Base-by-base conservation (phyloP, 768 basidiomycete genomes). In the Rubroboletus pulcherrimus region DNA sequence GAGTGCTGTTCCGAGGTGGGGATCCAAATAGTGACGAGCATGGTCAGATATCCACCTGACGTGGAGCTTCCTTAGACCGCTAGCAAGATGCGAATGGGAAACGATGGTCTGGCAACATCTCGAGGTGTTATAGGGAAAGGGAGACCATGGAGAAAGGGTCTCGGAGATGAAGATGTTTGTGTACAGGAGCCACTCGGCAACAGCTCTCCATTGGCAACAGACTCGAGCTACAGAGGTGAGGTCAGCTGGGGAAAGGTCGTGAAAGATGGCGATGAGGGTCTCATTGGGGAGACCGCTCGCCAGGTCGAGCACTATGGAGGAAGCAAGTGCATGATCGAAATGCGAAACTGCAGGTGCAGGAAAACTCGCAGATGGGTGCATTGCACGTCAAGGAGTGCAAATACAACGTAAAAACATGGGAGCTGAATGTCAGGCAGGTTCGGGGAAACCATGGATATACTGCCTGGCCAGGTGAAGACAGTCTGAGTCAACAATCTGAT, bases 1-100 rank as follows among this genome's bases (percentile, higher is more conserved):
- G 41, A 81, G 76, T 38, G 77, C 71, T 35, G 64, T 57, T 46
- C 70, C 64, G 46, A 83, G 71, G 48, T 68, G 60, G 12, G 66
- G 68, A 6, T 44, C 2, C 6, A 24, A 35, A n/a, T 4, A 7
- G 12, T n/a, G 24, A 17, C 62, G 49, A 65, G 41, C 45, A 8
- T 67, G 66, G 17, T 61, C 53, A n/a, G 8, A 21, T 68, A 77
- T 78, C 84, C 84, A 86, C 53, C 81, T 75, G 39, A 86, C 69
- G 53, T 78, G 77, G 31, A 87, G 66, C 37, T 73, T 76, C 57
- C 72, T 75, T 21, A 78, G 76, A 41, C 68, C 64, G 30, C 78
- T 77, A 43, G 74, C 59, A 59, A 85, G 78, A 64, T 83, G 75
- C 5, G 17, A 37, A n/a, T 49, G 10, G 8, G 73, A 69, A 33